These are phyloP conservation scores for Oryza meyeriana DNA, from an alignment of 176 grass and related monocot species.

Conservation along the genomic window DNA sequence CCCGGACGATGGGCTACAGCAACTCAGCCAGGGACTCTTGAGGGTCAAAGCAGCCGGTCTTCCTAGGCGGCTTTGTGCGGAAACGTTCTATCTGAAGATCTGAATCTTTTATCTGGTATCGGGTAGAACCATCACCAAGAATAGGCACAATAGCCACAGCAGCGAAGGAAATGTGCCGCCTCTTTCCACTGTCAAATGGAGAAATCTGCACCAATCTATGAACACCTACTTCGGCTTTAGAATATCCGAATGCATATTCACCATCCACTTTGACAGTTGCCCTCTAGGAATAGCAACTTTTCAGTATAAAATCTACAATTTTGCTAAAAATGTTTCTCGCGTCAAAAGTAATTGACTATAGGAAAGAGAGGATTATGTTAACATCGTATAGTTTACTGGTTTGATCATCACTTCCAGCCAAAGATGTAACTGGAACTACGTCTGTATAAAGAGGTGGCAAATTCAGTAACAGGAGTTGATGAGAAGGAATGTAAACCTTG, in stretches of 20 bases:
- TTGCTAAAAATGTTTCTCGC: neutral
- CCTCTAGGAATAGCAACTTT: slow-evolving; percentile 51
- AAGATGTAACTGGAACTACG: neutral
- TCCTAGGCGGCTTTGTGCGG: neutral
- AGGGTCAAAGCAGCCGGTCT: too few relatives aligned
- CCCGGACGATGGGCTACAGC: too few relatives aligned
- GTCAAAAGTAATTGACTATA: slow-evolving; percentile 8
- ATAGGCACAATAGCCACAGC: slow-evolving; percentile 94
- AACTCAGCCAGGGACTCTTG: too few relatives aligned
- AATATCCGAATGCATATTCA: slow-evolving; percentile 91
- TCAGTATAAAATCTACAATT: neutral
- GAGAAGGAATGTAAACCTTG: slow-evolving; percentile 65
- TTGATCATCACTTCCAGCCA: slow-evolving; percentile 7
- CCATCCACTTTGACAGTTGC: slow-evolving; percentile 91
- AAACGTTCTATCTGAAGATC: slow-evolving; percentile 90
- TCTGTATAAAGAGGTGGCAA: neutral
- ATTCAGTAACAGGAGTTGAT: neutral
- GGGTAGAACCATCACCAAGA: slow-evolving; percentile 57
- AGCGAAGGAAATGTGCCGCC: slow-evolving; percentile 90
- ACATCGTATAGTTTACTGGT: neutral
- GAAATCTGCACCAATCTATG: slow-evolving; percentile 92
- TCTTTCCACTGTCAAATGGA: slow-evolving; percentile 87
- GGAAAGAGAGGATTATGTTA: neutral
- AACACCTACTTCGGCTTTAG: slow-evolving; percentile 86
- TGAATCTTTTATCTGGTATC: slow-evolving; percentile 89